Evolutionary conservation across 2,329 filamentous ascomycete genomes (phyloP), one percentile per base, ranked within the genome.

Genomic region (Curvularia eragrostidis): DNA sequence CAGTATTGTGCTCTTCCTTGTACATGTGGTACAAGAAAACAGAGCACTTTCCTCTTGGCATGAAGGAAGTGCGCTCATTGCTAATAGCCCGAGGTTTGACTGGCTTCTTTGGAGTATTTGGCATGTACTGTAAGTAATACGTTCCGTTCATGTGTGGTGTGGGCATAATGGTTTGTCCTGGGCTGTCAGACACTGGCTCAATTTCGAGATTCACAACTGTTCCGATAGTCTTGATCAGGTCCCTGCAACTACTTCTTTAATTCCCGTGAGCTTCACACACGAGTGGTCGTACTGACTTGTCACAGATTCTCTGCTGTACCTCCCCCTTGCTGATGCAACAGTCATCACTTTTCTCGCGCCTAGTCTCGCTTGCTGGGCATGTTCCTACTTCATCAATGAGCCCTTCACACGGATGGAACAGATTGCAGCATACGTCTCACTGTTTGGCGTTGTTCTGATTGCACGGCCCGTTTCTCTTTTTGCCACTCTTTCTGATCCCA

Each of bases 261-360:
- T 36, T 38, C 28, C 30, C 34, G 36, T 44, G n/a, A 15, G 36
- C n/a, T 47, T 19, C n/a, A 23, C 3, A 3, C 21, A 19, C 1
- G 83, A 8, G 8, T 41, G 18, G 28, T 36, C 6, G 55, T 21
- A 12, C 69, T 70, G 21, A 69, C 50, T 12, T 13, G 7, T 15
- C 5, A 8, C 54, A 83, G 82, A 88, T 68, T 89, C 86, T 7
- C 78, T 91, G 56, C 84, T 91, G 71, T 96, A 96, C 68, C 84
- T 97, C 3, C 91, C 91, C 0, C 83, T 97, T 2, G 90, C 91
- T 15, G 93, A 97, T 73, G 92, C 93, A 2, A 95, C 91, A 0
- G 93, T 97, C 32, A 89, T 97, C 52, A 95, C 91, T 8, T 97
- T 97, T 72, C 83, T 97, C 5, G 86, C 90, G 0, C 93, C 93